These are phyloP conservation scores for Ogataea henricii DNA, from an alignment of 805 yeast species.

Conservation along the genomic window DNA sequence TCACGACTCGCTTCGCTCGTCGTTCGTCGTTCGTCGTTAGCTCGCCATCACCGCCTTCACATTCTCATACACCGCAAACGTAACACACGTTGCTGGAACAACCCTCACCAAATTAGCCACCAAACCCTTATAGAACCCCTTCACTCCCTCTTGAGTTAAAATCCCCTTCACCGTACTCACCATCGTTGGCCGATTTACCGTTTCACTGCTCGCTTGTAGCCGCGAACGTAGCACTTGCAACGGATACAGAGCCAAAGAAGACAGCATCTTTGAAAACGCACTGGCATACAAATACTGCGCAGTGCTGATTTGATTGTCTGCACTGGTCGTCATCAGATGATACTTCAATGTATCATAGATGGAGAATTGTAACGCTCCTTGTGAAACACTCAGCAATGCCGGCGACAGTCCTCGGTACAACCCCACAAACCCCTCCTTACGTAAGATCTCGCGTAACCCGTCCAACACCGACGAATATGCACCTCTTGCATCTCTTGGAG, in stretches of 20 bases:
- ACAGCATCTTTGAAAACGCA: constrained; percentile 64
- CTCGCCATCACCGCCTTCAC: constrained; percentile 24
- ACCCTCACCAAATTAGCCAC: constrained; percentile 78
- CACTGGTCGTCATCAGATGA: constrained; percentile 22
- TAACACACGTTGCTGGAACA: constrained; percentile 89
- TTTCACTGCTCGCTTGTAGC: constrained; percentile 54
- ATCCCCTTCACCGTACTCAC: constrained; percentile 42
- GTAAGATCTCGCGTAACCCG: constrained; percentile 54
- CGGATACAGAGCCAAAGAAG: constrained; percentile 76
- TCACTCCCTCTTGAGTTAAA: constrained; percentile 51
- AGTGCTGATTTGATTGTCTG: constrained; percentile 40
- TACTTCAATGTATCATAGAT: constrained; percentile 78
- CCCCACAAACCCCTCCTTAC: constrained; percentile 61
- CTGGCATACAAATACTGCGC: constrained; percentile 66
- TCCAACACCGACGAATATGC: constrained; percentile 61
- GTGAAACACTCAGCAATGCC: constrained; percentile 77
- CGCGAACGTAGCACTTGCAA: constrained; percentile 79
- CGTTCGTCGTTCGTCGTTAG: not conserved
- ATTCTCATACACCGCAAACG: constrained; percentile 82
- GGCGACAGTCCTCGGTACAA: constrained; percentile 84
- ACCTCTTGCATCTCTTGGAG: constrained; percentile 42
- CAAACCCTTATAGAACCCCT: constrained; percentile 83
- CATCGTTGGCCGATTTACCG: constrained; percentile 21
- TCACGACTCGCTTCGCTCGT: not conserved
- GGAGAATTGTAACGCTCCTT: constrained; percentile 86